These are phyloP conservation scores for Trypanosomatidae sp. DNA, from an alignment of 208 protist species.

Conservation along the genomic window DNA sequence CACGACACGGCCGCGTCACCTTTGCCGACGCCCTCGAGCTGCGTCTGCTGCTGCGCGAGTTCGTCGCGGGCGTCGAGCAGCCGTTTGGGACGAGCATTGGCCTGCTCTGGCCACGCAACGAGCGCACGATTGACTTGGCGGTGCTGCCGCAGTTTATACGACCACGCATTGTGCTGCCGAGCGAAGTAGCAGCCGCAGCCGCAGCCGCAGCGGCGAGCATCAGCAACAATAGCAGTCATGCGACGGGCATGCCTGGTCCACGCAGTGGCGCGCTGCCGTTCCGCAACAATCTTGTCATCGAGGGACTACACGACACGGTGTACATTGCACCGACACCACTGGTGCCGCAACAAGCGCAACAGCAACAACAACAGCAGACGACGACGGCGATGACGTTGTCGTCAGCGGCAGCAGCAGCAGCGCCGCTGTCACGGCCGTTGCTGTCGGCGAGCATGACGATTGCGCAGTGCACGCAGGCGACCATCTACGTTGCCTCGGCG, in stretches of 20 bases:
- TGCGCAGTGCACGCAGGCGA: constrained; percentile 47
- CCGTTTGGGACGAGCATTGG: constrained; percentile 73
- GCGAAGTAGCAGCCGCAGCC: constrained; percentile 46
- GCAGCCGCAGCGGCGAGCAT: neutral
- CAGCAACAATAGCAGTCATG: constrained; percentile 2
- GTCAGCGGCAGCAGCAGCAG: neutral
- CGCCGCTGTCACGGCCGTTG: constrained; percentile 10
- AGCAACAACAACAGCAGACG: too few species aligned
- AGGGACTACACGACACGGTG: constrained; percentile 23
- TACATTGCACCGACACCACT: constrained; percentile 44
- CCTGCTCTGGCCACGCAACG: constrained; percentile 69
- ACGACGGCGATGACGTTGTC: neutral
- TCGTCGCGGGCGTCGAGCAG: constrained; percentile 73
- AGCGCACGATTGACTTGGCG: constrained; percentile 73
- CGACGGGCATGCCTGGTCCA: neutral
- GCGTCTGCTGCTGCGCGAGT: constrained; percentile 70
- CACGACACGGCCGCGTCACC: constrained; percentile 50
- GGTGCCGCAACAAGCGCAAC: constrained; percentile 13
- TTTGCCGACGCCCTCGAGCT: constrained; percentile 65
- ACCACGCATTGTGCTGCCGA: constrained; percentile 48
- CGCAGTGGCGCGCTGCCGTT: constrained; percentile 8
- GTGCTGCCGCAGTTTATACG: constrained; percentile 84
- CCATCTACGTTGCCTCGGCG: constrained; percentile 61
- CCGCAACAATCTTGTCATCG: constrained; percentile 54
- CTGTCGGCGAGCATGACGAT: constrained; percentile 62